A percentile compares a stretch with the other conserved stretches of the same genome.
Evolutionary conservation across 2,329 filamentous ascomycete species (phyloP).

Genomic region (Fusarium equiseti): DNA sequence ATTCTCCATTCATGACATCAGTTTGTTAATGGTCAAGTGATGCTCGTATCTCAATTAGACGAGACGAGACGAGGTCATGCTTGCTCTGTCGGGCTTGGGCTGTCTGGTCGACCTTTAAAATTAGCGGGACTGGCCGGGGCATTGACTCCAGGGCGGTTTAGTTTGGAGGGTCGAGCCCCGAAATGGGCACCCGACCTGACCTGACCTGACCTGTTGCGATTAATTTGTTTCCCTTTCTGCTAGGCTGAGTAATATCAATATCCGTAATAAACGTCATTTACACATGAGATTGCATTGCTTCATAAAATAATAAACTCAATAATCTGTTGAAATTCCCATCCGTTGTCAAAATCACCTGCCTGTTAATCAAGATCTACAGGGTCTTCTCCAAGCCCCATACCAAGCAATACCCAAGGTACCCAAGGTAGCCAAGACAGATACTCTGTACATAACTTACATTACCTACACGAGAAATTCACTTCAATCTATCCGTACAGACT

Average conservation of each 20-base stretch:
- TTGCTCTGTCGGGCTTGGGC: not conserved
- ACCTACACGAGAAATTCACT: not conserved
- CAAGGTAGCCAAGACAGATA: not conserved
- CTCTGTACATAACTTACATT: not conserved
- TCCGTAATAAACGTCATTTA: not conserved
- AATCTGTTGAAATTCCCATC: not conserved
- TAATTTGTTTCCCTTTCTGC: constrained; percentile 32
- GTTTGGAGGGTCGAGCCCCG: constrained; percentile 25
- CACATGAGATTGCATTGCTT: not conserved
- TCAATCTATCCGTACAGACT: not conserved
- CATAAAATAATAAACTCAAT: not conserved
- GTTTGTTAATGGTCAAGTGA: constrained; percentile 21
- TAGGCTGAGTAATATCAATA: not conserved
- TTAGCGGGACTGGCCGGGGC: not conserved
- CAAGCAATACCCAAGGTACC: not conserved
- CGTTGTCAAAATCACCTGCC: not conserved
- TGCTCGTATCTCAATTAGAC: constrained; percentile 26
- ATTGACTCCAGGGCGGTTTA: constrained; percentile 3
- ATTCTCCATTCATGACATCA: constrained; percentile 36
- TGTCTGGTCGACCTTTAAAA: constrained; percentile 12
- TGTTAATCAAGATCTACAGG: constrained; percentile 5
- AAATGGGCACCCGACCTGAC: constrained; percentile 11
- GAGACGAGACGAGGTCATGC: constrained; percentile 23
- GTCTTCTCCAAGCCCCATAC: not conserved
- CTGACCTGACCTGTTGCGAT: constrained; percentile 2